Evolutionary conservation across 2,329 filamentous ascomycete species (phyloP), one percentile per base, ranked within the genome.

Genomic region (Colletotrichum sp.): DNA sequence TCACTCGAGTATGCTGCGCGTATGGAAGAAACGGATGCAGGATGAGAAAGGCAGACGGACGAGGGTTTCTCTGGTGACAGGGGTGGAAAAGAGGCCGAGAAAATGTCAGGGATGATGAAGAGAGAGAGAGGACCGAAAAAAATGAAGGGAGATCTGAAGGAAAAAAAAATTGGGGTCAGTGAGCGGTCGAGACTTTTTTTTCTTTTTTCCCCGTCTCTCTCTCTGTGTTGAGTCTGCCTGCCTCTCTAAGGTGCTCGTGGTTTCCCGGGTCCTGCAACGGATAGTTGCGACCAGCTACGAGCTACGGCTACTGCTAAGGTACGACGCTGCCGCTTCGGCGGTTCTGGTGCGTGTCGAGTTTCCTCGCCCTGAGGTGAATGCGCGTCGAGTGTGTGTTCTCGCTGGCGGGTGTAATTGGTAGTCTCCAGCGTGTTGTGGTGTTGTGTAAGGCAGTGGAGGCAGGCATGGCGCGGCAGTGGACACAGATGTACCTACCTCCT

Each of bases 161-260:
- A 64, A n/a, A 74, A 77, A 74, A 72, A 74, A 71, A 76, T 60
- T 74, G 73, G 73, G 71, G 73, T 76, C 34, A 69, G 26, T 36
- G 44, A 59, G 57, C 69, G 70, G 73, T 76, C 64, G 71, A 62
- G 64, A 73, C 64, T 36, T 57, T 72, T 59, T 52, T 52, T 24
- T n/a, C 12, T 24, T 49, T 63, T 39, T 36, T 32, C 5, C 24
- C 21, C 28, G 3, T 32, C 30, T 39, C n/a, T 32, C n/a, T 63
- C 13, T 49, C 39, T n/a, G 18, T 49, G 39, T n/a, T 49, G 39
- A 49, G 39, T 49, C 9, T 49, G 39, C 39, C 39, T 49, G 39
- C 39, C 39, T 49, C 39, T 49, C 39, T 49, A 2, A 28, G 68
- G 15, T 64, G 59, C n/a, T 28, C 21, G 18, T 49, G 18, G 39